A percentile compares a stretch with the other conserved stretches of the same genome.
Evolutionary conservation across 2,329 filamentous ascomycete genomes (phyloP).

Genomic region (Colletotrichum sp.): DNA sequence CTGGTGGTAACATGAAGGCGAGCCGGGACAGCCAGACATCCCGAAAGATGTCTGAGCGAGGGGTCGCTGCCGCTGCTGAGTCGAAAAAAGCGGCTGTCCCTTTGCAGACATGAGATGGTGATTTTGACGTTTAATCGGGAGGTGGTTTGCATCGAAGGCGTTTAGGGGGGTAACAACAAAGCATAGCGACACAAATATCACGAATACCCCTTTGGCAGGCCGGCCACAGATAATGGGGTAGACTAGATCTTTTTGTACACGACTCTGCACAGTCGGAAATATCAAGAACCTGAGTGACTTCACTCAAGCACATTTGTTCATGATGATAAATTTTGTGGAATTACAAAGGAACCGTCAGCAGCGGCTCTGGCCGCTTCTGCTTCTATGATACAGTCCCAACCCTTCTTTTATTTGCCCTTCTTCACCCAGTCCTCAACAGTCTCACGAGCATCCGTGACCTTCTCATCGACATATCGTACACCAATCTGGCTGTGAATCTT

Average conservation of each 20-base stretch:
- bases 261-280: not conserved
- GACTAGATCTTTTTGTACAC: not conserved
- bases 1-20: constrained; percentile 50
- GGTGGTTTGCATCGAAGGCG: constrained; percentile 15
- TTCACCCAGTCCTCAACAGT: constrained; percentile 87
- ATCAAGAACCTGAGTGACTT: not conserved
- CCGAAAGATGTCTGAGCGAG: constrained; percentile 37
- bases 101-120: not conserved
- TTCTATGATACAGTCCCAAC: constrained; percentile 23
- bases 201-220: not conserved
- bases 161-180: not conserved
- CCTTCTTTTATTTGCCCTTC: constrained; percentile 74
- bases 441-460: constrained; percentile 77
- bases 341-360: constrained; percentile 22
- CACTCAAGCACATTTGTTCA: not conserved
- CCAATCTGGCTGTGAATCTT: constrained; percentile 76
- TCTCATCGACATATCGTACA: constrained; percentile 77
- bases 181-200: constrained; percentile 11
- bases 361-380: constrained; percentile 21
- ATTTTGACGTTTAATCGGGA: not conserved
- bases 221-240: not conserved
- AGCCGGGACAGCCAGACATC: constrained; percentile 16
- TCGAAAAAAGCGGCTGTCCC: constrained; percentile 28
- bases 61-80: constrained; percentile 12
- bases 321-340: constrained; percentile 6